Percentiles rank a stretch among this genome's conserved stretches.
Conservation (phyloP, 1,139 yeast genomes). For the Yarrowia galli region DNA sequence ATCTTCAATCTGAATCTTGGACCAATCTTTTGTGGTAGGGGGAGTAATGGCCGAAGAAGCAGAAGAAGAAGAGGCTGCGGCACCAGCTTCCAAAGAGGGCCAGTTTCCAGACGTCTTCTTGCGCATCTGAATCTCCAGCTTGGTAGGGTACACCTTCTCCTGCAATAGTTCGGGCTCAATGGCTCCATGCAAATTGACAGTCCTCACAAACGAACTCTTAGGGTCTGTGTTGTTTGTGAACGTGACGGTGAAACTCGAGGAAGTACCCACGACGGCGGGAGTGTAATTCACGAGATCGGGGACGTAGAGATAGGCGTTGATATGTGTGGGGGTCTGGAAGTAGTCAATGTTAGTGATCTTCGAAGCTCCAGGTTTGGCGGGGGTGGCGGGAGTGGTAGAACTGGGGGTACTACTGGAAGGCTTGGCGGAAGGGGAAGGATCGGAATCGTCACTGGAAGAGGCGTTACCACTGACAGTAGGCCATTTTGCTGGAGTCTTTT, state of each 20-base stretch:
- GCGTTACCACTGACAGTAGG: slow-evolving; percentile 39
- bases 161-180: slow-evolving; percentile 29
- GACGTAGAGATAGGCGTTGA: slow-evolving; percentile 20
- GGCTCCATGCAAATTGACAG: slow-evolving; percentile 8
- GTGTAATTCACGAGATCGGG: slow-evolving; percentile 12
- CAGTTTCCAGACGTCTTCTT: slow-evolving; percentile 41
- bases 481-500: slow-evolving; percentile 53
- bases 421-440: not conserved
- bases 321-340: slow-evolving; percentile 26
- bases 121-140: slow-evolving; percentile 37
- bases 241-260: not conserved
- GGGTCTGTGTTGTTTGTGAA: slow-evolving; percentile 4
- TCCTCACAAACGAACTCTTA: not conserved
- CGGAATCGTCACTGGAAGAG: not conserved
- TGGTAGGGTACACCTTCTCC: slow-evolving; percentile 42
- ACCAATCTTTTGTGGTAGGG: slow-evolving; percentile 70
- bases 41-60: slow-evolving; percentile 56
- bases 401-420: not conserved
- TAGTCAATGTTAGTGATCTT: slow-evolving; percentile 17
- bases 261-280: not conserved
- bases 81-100: slow-evolving; percentile 34
- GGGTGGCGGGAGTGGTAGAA: no score
- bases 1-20: slow-evolving; percentile 64
- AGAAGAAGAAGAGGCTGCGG: not conserved
- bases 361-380: not conserved